Base-by-base conservation (phyloP, 805 yeast species). In the Kuraishia cidri region DNA sequence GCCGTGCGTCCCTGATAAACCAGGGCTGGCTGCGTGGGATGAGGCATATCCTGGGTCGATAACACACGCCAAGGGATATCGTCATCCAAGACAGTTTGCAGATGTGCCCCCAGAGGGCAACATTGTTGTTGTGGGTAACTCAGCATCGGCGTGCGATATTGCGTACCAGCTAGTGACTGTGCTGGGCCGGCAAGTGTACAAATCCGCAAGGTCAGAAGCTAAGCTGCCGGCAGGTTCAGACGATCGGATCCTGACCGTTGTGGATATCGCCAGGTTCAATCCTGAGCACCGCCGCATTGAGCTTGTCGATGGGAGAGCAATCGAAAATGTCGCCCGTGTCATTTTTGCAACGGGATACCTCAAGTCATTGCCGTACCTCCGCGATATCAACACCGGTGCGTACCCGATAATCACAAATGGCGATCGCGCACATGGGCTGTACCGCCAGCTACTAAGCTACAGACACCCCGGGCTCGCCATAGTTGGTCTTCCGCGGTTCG, bases 321-420 rank as follows among this genome's bases (percentile, higher is more conserved):
- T 76, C 4, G 42, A 43, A 1, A 58, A 63, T 29, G 70, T 79
- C 22, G 83, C 77, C 32, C 50, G 49, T 19, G 54, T 82, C 11
- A 56, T 82, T n/a, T 79, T 75, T 48, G 80, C 80, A 11, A 82
- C 92, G 0, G 92, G 92, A 0, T 82, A 77, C 50, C 58, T 71
- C 31, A 73, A 72, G 42, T 68, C 74, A 14, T 64, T 66, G 35
- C 87, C 90, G 7, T 78, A 66, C 42, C 51, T 81, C 33, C 55
- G 62, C 14, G 37, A 44, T 7, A 33, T 52, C 12, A 46, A 45
- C 35, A 30, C 37, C 8, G 39, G 46, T 10, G 41, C 37, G 1
- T 36, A 40, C 31, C 66, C 64, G 3, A 36, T 69, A 18, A 55
- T 69, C 20, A 61, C 75, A 1, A 51, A 58, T 32, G 79, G 79